Base-by-base conservation (phyloP, 2,329 filamentous ascomycete species). In the Penicillium sp. region DNA sequence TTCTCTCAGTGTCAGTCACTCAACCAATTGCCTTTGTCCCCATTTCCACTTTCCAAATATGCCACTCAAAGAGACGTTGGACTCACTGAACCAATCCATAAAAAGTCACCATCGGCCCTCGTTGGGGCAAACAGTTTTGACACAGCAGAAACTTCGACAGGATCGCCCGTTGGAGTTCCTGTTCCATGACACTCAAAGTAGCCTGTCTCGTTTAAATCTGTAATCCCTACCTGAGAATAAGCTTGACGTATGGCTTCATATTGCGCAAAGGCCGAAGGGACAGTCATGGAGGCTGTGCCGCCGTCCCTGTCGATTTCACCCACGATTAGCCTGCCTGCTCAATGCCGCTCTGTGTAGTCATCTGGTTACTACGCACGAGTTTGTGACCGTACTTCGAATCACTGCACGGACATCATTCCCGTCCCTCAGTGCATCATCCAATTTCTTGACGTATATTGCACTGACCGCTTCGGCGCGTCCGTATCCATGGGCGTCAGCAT, bases 391-490 rank as follows among this genome's bases (percentile, higher is more conserved):
- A 3, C 35, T 27, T 4, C 57, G 39, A 22, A 65, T 56, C 3
- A 64, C 45, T 1, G 49, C 53, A 7, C 57, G 42, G 7, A 65
- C 48, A 2, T 52, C 45, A 31, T 62, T 46, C 0, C 49, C 47
- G 32, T 59, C 55, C 4, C 37, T 14, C 3, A 62, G 17, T 0
- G 61, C 60, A 29, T 54, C 42, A 6, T 8, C 10, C 1, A 65
- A 35, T 3, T 7, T 23, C 32, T 62, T 64, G 11, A 62, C 29
- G 11, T 40, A 50, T 1, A 63, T 52, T 52, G 10, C 56, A 48
- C 10, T 52, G 13, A 64, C 46, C 0, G 54, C 51, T 35, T 65
- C 58, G 2, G 55, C 64, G 2, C 59, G 41, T 2, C 44, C 59
- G 40, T 58, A 61, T 2, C 62, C 58, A 32, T 62, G 45, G 1